Evolutionary conservation across 2,329 filamentous ascomycete genomes (phyloP).

Genomic region (Chaetomium sp.): DNA sequence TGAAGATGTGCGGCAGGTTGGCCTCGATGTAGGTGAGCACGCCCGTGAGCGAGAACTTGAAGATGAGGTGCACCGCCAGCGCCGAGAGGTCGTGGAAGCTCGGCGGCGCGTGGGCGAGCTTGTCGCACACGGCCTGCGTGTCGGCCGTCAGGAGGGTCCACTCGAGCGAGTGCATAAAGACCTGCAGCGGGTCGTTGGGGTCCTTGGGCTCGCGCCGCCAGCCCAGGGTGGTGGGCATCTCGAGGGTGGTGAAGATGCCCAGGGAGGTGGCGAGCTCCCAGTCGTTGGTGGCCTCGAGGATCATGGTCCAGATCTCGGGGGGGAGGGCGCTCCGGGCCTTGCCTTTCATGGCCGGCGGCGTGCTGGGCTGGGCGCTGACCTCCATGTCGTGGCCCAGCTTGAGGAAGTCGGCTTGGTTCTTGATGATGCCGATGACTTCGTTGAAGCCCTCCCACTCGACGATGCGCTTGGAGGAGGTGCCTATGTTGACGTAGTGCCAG

Average conservation of each 20-base stretch:
- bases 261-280: conserved; percentile 88
- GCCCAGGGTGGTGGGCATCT: conserved; percentile 61
- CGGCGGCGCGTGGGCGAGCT: conserved; percentile 70
- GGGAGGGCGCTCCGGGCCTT: conserved; percentile 60
- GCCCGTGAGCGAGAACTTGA: conserved; percentile 83
- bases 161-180: conserved; percentile 78
- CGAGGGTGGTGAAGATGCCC: conserved; percentile 76
- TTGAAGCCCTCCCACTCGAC: conserved; percentile 67
- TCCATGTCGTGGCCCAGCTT: conserved; percentile 73
- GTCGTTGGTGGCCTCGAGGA: conserved; percentile 81
- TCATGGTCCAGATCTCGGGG: conserved; percentile 85
- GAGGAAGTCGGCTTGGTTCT: conserved; percentile 75
- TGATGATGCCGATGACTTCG: conserved; percentile 72
- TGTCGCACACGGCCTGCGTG: conserved; percentile 70
- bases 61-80: conserved; percentile 82
- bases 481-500: conserved; percentile 69
- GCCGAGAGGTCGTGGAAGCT: conserved; percentile 73
- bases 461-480: conserved; percentile 48
- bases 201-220: conserved; percentile 66
- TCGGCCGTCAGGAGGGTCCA: conserved; percentile 78
- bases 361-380: conserved; percentile 49
- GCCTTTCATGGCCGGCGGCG: conserved; percentile 31
- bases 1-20: conserved; percentile 73
- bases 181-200: conserved; percentile 65
- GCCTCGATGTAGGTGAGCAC: conserved; percentile 70